phyloP scores from a whole-genome alignment of 2,329 filamentous ascomycete species.

The Fusarium gaditjirri region DNA sequence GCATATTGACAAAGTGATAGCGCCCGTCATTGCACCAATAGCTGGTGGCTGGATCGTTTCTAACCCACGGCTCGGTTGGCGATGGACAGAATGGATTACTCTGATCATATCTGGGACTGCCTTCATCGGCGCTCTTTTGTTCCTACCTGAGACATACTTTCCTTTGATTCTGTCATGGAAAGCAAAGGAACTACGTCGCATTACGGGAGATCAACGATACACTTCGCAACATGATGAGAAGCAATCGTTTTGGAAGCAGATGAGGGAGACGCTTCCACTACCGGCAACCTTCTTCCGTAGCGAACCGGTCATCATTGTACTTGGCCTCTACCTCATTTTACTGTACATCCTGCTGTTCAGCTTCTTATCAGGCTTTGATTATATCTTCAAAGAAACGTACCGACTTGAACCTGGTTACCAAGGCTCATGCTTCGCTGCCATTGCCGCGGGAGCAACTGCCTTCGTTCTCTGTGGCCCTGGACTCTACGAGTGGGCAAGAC shows the following conservation, averaged over 20 bases:
- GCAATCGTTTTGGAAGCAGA: conserved; percentile 60
- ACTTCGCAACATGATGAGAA: conserved; percentile 71
- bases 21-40: background rate
- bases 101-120: conserved; percentile 69
- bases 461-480: conserved; percentile 46
- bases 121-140: conserved; percentile 62
- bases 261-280: conserved; percentile 55
- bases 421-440: conserved; percentile 55
- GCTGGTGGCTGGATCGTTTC: conserved; percentile 4
- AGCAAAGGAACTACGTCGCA: conserved; percentile 66
- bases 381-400: conserved; percentile 58
- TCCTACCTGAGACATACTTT: conserved; percentile 74
- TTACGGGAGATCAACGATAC: conserved; percentile 69
- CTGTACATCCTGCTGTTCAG: conserved; percentile 65
- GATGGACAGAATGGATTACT: conserved; percentile 72
- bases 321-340: conserved; percentile 62
- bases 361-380: conserved; percentile 61
- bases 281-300: conserved; percentile 52
- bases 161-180: conserved; percentile 66
- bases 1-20: background rate
- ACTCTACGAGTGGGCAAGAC: conserved; percentile 45
- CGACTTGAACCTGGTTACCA: conserved; percentile 52
- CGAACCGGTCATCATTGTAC: conserved; percentile 52
- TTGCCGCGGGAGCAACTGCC: conserved; percentile 53
- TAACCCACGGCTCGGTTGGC: conserved; percentile 52